Evolutionary conservation across 2,329 filamentous ascomycete genomes (phyloP), one percentile per base, ranked within the genome.

Genomic region (Pestalotiopsis sp.): DNA sequence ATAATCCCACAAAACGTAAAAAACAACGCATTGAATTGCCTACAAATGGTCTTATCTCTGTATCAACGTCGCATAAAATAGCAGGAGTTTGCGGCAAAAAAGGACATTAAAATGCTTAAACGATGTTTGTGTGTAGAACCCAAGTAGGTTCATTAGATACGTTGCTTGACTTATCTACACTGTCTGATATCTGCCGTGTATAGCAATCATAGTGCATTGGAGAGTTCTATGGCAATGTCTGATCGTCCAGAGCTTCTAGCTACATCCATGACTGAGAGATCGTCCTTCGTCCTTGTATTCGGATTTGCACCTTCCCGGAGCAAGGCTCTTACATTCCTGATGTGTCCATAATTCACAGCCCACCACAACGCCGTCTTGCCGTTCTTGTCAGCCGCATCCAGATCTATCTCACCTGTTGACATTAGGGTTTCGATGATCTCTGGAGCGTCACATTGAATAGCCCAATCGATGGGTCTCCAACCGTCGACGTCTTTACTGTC

Each of bases 291-390:
- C 38, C 59, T 57, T 5, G 57, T 20, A 14, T 56, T 30, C 9
- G 65, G 65, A 56, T 66, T 48, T n/a, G 44, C 24, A 9, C 44
- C 58, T 26, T 56, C 55, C 35, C 52, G 56, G 7, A 66, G 26
- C n/a, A 62, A 20, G 11, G 13, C 20, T 40, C 10, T 24, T 7
- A 66, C 17, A 13, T 20, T 39, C 14, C 40, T 26, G 13, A 57
- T 10, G 26, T 66, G 40, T 22, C 39, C 44, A 24, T 55, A 62
- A 7, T 17, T n/a, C 14, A 62, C 58, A 13, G 58, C 40, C 65
- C 65, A 66, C 17, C 38, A 66, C 14, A 62, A 40, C 2, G 40
- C 26, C n/a, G 65, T 62, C 17, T 66, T 66, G 26, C 58, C 65
- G 4, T 26, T 26, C 22, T 14, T 10, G 30, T 66, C 58, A 17